Conservation (phyloP, 129 eudicot genomes). For the Flaveria linearis region DNA sequence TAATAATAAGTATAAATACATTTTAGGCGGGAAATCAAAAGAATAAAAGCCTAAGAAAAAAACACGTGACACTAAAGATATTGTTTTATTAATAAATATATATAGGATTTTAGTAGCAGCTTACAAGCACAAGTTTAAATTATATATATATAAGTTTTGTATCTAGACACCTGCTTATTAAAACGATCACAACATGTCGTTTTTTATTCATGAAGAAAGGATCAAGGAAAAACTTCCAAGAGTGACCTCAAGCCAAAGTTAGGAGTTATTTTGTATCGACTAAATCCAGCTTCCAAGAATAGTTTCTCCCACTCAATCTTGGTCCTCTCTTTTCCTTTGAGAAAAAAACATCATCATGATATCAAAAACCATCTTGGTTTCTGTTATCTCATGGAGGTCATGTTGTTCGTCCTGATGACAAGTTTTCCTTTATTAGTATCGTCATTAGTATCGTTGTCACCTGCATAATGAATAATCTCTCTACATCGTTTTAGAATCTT, state of each 20-base stretch:
- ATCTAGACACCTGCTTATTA: too few relatives aligned
- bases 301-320: conserved; percentile 34
- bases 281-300: conserved; percentile 27
- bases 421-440: conserved; percentile 30
- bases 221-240: conserved; percentile 31
- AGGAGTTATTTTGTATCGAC: conserved; percentile 25
- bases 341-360: conserved; percentile 32
- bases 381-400: conserved; percentile 19
- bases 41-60: too few relatives aligned
- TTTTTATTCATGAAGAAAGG: too few relatives aligned
- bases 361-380: conserved; percentile 34
- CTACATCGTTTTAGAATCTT: conserved; percentile 35
- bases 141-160: too few relatives aligned
- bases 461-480: conserved; percentile 23
- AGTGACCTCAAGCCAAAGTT: conserved; percentile 32
- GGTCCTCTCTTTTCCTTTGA: conserved; percentile 32
- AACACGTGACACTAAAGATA: too few relatives aligned
- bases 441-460: conserved; percentile 13
- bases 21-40: too few relatives aligned
- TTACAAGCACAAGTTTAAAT: too few relatives aligned
- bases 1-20: too few relatives aligned
- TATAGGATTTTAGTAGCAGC: too few relatives aligned
- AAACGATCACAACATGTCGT: too few relatives aligned
- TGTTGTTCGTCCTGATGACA: conserved; percentile 29
- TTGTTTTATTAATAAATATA: too few relatives aligned